Evolutionary conservation across 345 rosid genomes (phyloP).

Genomic region (Erysimum cheiranthoides): DNA sequence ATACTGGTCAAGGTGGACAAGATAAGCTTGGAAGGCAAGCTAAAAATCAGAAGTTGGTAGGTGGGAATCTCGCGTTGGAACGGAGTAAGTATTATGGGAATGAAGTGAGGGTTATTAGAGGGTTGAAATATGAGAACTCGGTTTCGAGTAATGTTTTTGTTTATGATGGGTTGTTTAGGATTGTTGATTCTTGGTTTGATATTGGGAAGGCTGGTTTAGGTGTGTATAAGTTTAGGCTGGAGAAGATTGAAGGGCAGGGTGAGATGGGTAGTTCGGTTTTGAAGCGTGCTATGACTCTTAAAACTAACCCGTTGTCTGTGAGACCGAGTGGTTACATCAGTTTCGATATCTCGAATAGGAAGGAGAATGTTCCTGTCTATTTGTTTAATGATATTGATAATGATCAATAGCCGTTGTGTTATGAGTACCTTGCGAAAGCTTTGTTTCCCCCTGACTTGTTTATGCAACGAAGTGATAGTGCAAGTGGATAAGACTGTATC

Average conservation of each 20-base stretch:
- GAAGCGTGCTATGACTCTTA: slow-evolving; percentile 70
- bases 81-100: slow-evolving; percentile 83
- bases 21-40: slow-evolving; percentile 69
- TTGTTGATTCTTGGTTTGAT: slow-evolving; percentile 87
- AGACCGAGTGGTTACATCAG: slow-evolving; percentile 78
- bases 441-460: slow-evolving; percentile 65
- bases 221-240: slow-evolving; percentile 72
- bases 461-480: slow-evolving; percentile 42
- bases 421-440: slow-evolving; percentile 70
- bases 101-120: slow-evolving; percentile 81
- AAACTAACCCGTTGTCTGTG: slow-evolving; percentile 57
- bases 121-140: slow-evolving; percentile 63
- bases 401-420: slow-evolving; percentile 79
- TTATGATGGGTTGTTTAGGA: slow-evolving; percentile 86
- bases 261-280: slow-evolving; percentile 81
- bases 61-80: slow-evolving; percentile 88
- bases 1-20: slow-evolving; percentile 92
- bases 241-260: slow-evolving; percentile 78
- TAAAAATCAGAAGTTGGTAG: slow-evolving; percentile 80
- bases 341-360: slow-evolving; percentile 72
- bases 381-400: slow-evolving; percentile 78
- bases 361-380: slow-evolving; percentile 70
- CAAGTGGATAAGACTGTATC: slow-evolving; percentile 75
- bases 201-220: slow-evolving; percentile 93
- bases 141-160: slow-evolving; percentile 68